Evolutionary conservation across 192 early-diverging fungal genomes (phyloP).

Genomic region (Phycomyces blakesleeanus): DNA sequence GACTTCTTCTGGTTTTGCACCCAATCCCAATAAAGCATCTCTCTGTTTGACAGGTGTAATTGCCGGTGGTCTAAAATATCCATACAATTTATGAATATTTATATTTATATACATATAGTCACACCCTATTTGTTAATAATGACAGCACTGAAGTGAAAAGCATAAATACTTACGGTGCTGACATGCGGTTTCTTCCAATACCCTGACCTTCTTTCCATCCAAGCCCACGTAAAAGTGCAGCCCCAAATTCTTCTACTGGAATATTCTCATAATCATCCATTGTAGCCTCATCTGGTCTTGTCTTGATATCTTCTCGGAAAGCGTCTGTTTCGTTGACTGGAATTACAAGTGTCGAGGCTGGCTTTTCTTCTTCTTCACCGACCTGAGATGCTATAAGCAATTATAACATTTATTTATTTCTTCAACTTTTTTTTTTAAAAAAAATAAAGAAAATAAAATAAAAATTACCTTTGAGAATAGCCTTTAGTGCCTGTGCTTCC

Average conservation of each 20-base stretch:
- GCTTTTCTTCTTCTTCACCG: conserved; percentile 12
- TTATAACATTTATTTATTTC: not conserved
- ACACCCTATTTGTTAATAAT: too few species aligned
- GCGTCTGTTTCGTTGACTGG: conserved; percentile 47
- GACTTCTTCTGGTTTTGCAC: conserved; percentile 65
- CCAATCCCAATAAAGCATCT: conserved; percentile 77
- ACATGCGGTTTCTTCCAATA: conserved; percentile 26
- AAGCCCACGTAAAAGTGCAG: conserved; percentile 83
- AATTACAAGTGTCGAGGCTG: conserved; percentile 26
- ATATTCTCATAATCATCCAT: conserved; percentile 79
- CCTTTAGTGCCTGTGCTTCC: conserved; percentile 40
- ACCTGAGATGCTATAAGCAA: conserved; percentile 24
- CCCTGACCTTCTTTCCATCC: conserved; percentile 77
- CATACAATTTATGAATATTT: conserved; percentile 8
- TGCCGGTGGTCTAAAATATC: conserved; percentile 10
- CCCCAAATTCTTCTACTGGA: conserved; percentile 87
- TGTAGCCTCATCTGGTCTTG: conserved; percentile 60
- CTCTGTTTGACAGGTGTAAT: conserved; percentile 44
- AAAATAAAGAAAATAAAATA: too few species aligned
- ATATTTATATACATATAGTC: conserved; percentile 4
- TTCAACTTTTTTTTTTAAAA: not conserved
- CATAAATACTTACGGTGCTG: conserved; percentile 21
- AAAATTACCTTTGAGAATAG: conserved; percentile 43
- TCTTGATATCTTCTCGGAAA: conserved; percentile 58
- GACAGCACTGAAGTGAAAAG: too few species aligned